A percentile compares a stretch with the other conserved stretches of the same genome.
phyloP scores from a whole-genome alignment of 257 asterid species.

The Eucommia ulmoides region DNA sequence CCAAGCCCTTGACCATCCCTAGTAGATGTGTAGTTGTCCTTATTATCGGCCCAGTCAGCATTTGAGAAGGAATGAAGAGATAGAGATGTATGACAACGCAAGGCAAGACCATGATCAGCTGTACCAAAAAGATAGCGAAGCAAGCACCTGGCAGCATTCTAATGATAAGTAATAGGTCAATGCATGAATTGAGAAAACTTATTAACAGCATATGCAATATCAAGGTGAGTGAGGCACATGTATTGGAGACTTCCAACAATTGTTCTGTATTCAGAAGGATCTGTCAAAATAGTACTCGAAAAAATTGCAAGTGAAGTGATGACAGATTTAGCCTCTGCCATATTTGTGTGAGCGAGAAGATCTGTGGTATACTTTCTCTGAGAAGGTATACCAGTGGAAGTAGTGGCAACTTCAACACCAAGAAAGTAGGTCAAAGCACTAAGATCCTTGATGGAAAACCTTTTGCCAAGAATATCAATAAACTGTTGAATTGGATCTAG shows the following conservation, averaged over 20 bases:
- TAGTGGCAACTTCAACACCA: not conserved
- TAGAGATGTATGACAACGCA: not conserved
- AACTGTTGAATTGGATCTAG: not conserved
- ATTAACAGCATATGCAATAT: not conserved
- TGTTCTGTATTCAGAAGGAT: not conserved
- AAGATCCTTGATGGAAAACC: not conserved
- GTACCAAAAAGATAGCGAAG: not conserved
- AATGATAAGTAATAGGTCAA: not conserved
- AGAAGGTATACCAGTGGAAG: not conserved
- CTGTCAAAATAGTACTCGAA: not conserved
- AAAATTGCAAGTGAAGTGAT: not conserved
- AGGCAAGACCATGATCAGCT: not conserved
- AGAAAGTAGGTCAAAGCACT: not conserved
- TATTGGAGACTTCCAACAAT: not conserved
- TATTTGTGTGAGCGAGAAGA: not conserved
- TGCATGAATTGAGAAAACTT: not conserved
- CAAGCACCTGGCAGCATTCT: not conserved
- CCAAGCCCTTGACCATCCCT: no score
- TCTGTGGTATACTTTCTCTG: not conserved
- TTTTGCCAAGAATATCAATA: not conserved
- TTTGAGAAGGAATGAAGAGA: not conserved
- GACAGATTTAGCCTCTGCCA: not conserved
- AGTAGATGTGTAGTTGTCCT: not conserved
- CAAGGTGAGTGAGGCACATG: not conserved
- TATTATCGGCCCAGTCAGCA: not conserved